phyloP scores from a whole-genome alignment of 495 filamentous ascomycete species.

The Penicillium crystallinum region DNA sequence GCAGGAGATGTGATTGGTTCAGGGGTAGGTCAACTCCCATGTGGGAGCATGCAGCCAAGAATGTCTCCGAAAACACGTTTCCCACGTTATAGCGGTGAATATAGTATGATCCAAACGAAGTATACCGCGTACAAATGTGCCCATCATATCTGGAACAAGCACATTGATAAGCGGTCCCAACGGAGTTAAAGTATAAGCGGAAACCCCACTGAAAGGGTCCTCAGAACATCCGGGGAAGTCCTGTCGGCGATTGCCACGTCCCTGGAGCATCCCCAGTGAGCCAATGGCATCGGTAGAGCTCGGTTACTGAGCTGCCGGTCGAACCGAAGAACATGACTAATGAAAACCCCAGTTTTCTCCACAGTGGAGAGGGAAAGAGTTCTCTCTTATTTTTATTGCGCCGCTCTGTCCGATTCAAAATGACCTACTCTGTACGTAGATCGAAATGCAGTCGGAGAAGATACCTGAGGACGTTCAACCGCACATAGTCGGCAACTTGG shows the following conservation, averaged over 20 bases:
- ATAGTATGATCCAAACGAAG: no score
- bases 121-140: no score
- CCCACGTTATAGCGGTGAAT: no score
- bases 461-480: not conserved
- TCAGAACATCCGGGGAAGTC: no score
- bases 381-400: not conserved
- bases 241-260: constrained; percentile 8
- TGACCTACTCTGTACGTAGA: no score
- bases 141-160: no score
- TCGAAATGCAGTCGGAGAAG: constrained; percentile 3
- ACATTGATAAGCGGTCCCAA: no score
- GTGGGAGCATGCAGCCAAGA: not conserved
- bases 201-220: no score
- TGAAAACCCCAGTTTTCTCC: constrained; percentile 15
- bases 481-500: not conserved
- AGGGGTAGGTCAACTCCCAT: not conserved
- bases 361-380: constrained; percentile 6
- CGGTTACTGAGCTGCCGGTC: constrained; percentile 22
- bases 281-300: constrained; percentile 21
- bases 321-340: constrained; percentile 23
- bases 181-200: no score
- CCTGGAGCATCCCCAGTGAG: not conserved
- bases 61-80: not conserved
- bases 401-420: not conserved
- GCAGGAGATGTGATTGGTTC: not conserved